Conservation (phyloP, 2,329 filamentous ascomycete species). For the Coniochaeta prunicola region DNA sequence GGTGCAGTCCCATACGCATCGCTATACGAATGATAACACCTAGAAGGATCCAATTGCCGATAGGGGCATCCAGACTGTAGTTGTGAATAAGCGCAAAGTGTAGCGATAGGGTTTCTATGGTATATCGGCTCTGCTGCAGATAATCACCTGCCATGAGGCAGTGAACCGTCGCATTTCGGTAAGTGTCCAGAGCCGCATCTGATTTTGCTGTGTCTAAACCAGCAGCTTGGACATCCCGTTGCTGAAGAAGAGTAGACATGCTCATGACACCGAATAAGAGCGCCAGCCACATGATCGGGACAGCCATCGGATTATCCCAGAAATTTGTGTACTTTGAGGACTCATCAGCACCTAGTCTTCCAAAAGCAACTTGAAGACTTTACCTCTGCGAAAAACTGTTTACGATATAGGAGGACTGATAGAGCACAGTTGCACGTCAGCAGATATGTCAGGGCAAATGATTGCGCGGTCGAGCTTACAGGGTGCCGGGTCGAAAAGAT, state of each 20-base stretch:
- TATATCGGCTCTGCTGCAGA: constrained; percentile 50
- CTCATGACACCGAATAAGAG: constrained; percentile 50
- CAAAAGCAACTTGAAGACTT: not conserved
- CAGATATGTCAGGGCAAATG: not conserved
- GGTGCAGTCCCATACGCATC: constrained; percentile 60
- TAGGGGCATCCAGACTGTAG: constrained; percentile 44
- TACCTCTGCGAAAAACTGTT: constrained; percentile 1
- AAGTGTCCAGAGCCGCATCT: constrained; percentile 34
- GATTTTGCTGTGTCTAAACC: constrained; percentile 53
- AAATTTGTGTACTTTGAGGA: constrained; percentile 17
- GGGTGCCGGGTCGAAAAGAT: constrained; percentile 2
- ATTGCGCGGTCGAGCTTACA: not conserved
- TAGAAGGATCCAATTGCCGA: constrained; percentile 51
- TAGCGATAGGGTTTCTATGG: constrained; percentile 54
- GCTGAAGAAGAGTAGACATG: constrained; percentile 55
- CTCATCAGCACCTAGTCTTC: not conserved
- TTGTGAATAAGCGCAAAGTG: constrained; percentile 55
- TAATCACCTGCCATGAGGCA: constrained; percentile 57
- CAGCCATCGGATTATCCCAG: constrained; percentile 28
- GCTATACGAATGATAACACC: constrained; percentile 54
- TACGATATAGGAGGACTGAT: not conserved
- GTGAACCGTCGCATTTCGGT: not conserved
- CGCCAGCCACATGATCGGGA: constrained; percentile 33
- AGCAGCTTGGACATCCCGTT: constrained; percentile 53
- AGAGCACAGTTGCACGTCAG: not conserved